Evolutionary conservation across 306 rosid genomes (phyloP).

Genomic region (Vigna nakashimae): DNA sequence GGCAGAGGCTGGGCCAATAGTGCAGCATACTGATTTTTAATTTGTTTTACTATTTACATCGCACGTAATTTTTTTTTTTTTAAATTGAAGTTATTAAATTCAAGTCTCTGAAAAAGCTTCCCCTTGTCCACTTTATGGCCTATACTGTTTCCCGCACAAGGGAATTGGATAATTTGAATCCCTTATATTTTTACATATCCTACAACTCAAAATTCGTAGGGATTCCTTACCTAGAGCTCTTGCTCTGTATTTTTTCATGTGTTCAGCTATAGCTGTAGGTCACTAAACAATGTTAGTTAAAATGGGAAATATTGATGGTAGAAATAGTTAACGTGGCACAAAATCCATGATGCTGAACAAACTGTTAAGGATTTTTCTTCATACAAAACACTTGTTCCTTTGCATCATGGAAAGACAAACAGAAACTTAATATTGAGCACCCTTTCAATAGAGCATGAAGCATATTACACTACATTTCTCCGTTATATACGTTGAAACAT

Average conservation of each 20-base stretch:
- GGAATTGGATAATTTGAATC: background rate
- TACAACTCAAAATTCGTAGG: background rate
- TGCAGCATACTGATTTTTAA: background rate
- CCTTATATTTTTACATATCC: constrained; percentile 15
- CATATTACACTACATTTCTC: background rate
- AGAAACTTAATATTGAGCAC: background rate
- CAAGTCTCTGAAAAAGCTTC: background rate
- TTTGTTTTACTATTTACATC: constrained; percentile 3
- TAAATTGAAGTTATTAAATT: no score
- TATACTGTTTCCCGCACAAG: background rate
- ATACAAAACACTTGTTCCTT: background rate
- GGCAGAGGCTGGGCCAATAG: background rate
- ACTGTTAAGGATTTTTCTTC: background rate
- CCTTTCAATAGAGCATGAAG: background rate
- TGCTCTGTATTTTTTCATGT: background rate
- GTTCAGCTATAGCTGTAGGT: background rate
- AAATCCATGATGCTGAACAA: background rate
- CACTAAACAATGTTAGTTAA: background rate
- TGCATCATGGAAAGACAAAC: background rate
- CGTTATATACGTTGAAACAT: background rate
- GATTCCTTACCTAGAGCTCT: background rate
- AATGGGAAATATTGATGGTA: background rate
- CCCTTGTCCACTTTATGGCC: constrained; percentile 6
- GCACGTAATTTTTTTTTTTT: background rate
- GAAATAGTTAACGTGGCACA: background rate